Base-by-base conservation (phyloP, 2,329 filamentous ascomycete species). In the Penicillium sp. region DNA sequence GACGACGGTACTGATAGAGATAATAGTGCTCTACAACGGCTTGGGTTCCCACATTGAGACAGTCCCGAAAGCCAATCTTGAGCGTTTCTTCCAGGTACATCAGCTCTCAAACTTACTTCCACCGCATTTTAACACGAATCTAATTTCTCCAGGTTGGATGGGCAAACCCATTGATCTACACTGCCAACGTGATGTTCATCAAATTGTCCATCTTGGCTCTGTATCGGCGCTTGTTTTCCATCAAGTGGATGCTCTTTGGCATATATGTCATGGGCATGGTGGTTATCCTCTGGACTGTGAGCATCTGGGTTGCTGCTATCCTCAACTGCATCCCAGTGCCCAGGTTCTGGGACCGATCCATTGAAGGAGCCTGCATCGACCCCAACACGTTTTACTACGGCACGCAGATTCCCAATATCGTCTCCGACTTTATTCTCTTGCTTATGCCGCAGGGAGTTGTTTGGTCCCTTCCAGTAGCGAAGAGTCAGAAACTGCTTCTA, bases 131-230 rank as follows among this genome's bases (percentile, higher is more conserved):
- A 6, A 27, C 24, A 7, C 22, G 6, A 22, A n/a, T 51, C 19
- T 63, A 13, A 68, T 33, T 24, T 4, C 10, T 2, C 5, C 43
- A 71, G 69, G 65, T 71, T 43, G 68, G 65, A 51, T 71, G 65
- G 59, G 60, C 70, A 43, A 71, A 72, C 35, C 51, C 62, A 31
- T 69, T 72, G 16, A 55, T 71, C n/a, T 73, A 73, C 52, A 65
- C 67, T 3, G 52, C 40, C 35, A 66, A 64, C 31, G 56, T 73
- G 6, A 56, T 60, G 1, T 66, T 67, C 44, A 64, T 71, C 55
- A 73, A 73, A 39, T 46, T 70, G 10, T 71, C 70, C 2, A 71
- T 73, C 31, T 54, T 73, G 19, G 62, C 65, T 2, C 60, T 73
- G 0, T 73, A 73, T 53, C 64, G 64, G 22, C 70, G 70, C 1